Conservation (phyloP, 192 early-diverging fungal genomes). For the Diversispora eburnea region DNA sequence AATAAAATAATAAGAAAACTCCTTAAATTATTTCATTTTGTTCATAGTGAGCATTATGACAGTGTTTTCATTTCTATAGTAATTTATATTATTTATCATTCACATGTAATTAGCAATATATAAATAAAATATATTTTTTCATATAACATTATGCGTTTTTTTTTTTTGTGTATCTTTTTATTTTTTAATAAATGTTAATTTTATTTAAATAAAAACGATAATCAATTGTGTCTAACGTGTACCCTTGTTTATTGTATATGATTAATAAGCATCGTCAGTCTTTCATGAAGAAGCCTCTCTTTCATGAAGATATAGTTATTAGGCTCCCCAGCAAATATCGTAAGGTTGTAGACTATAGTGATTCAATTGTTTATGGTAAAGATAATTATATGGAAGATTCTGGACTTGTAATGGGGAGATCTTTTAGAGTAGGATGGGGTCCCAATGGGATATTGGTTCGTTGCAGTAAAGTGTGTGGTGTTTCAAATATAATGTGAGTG, state of each 20-base stretch:
- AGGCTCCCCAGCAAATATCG: neutral
- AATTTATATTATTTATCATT: too few species aligned
- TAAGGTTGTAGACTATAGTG: neutral
- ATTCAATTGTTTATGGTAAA: neutral
- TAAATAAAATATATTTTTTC: too few species aligned
- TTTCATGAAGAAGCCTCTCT: neutral
- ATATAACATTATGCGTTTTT: too few species aligned
- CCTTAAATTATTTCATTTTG: too few species aligned
- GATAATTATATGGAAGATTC: neutral
- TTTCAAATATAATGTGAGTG: slow-evolving; percentile 34
- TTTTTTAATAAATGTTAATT: too few species aligned
- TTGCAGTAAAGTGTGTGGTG: slow-evolving; percentile 44
- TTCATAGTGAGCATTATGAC: too few species aligned
- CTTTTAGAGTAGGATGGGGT: slow-evolving; percentile 84
- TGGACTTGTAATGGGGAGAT: slow-evolving; percentile 64
- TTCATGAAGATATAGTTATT: neutral
- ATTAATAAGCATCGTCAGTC: neutral
- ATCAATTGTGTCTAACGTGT: too few species aligned
- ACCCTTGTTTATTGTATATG: neutral
- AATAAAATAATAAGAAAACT: too few species aligned
- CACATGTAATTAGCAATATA: too few species aligned
- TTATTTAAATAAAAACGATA: too few species aligned
- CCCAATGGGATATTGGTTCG: slow-evolving; percentile 66
- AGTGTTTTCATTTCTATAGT: too few species aligned
- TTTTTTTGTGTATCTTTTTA: too few species aligned